phyloP scores from a whole-genome alignment of 495 filamentous ascomycete genomes.

The Penicillium diatomitis region DNA sequence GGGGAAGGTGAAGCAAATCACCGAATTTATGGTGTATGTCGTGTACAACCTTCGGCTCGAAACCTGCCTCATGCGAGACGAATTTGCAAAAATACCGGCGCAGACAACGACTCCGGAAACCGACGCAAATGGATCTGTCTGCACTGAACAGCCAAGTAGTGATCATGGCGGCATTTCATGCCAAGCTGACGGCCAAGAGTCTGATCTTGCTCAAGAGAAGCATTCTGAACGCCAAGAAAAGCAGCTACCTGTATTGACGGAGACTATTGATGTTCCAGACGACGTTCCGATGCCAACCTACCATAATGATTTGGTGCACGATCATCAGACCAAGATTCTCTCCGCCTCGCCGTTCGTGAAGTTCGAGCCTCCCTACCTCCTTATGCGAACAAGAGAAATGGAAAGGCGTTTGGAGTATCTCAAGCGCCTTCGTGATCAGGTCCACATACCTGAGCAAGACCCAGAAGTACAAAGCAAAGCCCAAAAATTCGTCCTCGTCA shows the following conservation, averaged over 20 bases:
- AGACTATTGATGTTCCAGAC: constrained; percentile 59
- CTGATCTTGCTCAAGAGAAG: constrained; percentile 13
- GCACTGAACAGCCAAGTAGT: constrained; percentile 2
- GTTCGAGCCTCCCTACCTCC: constrained; percentile 85
- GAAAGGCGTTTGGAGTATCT: constrained; percentile 74
- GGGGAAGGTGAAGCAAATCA: constrained; percentile 79
- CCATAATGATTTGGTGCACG: constrained; percentile 88
- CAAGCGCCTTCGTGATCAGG: constrained; percentile 71
- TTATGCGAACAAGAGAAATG: constrained; percentile 85
- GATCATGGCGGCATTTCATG: too few relatives aligned
- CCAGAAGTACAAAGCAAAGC: constrained; percentile 50
- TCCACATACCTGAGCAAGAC: constrained; percentile 43
- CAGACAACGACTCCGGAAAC: constrained; percentile 43
- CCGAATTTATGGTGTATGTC: constrained; percentile 98
- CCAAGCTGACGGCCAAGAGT: neutral
- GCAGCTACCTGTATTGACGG: constrained; percentile 15
- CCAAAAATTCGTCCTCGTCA: constrained; percentile 78
- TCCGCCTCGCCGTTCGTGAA: constrained; percentile 94
- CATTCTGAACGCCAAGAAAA: constrained; percentile 9
- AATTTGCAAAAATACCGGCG: constrained; percentile 69
- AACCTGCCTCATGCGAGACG: constrained; percentile 91
- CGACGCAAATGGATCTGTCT: constrained; percentile 11
- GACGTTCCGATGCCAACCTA: constrained; percentile 85
- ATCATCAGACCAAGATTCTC: constrained; percentile 84
- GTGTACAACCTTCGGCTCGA: constrained; percentile 97